Evolutionary conservation across 345 rosid genomes (phyloP).

Genomic region (Eucalyptus pauciflora): DNA sequence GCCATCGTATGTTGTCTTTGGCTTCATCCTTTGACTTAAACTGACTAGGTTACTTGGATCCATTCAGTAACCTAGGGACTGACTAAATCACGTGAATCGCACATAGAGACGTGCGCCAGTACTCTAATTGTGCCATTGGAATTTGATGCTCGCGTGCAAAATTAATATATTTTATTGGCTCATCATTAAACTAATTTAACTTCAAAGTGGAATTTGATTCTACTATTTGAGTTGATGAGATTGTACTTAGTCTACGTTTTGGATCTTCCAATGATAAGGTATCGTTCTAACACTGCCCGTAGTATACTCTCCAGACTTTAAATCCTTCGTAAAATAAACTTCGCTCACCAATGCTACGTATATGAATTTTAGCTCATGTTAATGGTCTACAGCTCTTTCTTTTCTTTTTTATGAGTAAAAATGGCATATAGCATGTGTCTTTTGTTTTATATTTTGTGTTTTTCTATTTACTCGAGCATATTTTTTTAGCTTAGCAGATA

Average conservation of each 20-base stretch:
- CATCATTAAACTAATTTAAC: not conserved
- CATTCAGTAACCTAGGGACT: not conserved
- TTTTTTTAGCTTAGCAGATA: not conserved
- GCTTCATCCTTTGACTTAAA: too few relatives aligned
- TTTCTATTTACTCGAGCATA: not conserved
- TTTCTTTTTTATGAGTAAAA: not conserved
- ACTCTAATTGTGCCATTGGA: not conserved
- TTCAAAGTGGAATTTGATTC: not conserved
- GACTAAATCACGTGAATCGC: not conserved
- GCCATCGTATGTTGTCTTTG: too few relatives aligned
- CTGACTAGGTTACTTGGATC: too few relatives aligned
- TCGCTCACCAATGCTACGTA: not conserved
- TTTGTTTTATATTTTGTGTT: not conserved
- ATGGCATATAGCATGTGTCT: not conserved
- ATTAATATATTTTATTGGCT: not conserved
- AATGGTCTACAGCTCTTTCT: not conserved
- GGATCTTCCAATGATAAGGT: not conserved
- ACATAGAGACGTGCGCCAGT: not conserved
- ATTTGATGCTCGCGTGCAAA: not conserved
- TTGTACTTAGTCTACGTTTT: not conserved
- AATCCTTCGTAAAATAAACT: not conserved
- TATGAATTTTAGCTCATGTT: not conserved
- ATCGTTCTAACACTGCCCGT: not conserved
- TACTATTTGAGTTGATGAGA: not conserved
- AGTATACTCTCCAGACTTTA: not conserved